Percentiles rank a stretch among this genome's conserved stretches.
phyloP scores from a whole-genome alignment of 2,329 filamentous ascomycete species.

The Epichloe festucae region DNA sequence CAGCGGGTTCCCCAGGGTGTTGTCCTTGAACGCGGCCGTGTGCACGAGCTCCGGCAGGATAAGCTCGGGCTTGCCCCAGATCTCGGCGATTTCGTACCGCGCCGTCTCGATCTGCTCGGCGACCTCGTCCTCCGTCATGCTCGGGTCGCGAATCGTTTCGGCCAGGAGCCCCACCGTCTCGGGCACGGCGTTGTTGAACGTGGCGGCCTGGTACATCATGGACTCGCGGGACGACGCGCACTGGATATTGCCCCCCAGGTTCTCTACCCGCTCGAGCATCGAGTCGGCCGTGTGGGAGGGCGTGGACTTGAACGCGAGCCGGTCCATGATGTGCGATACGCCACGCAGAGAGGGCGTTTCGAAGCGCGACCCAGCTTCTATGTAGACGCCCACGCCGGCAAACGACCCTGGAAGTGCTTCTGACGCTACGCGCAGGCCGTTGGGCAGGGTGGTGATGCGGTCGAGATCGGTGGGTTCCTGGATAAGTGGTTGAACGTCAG shows the following conservation, averaged over 20 bases:
- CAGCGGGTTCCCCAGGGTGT: conserved; percentile 87
- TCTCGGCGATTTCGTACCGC: conserved; percentile 90
- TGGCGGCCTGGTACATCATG: conserved; percentile 97
- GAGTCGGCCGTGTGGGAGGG: conserved; percentile 58
- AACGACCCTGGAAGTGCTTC: conserved; percentile 92
- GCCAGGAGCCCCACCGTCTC: conserved; percentile 73
- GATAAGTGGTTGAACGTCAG: too few species aligned
- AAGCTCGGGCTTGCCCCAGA: conserved; percentile 93
- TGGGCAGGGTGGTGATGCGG: conserved; percentile 74
- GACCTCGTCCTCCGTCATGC: conserved; percentile 78
- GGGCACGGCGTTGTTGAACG: conserved; percentile 86
- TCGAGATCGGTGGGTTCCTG: conserved; percentile 75
- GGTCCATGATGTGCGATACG: conserved; percentile 91
- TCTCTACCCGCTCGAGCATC: conserved; percentile 80
- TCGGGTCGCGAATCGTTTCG: conserved; percentile 81
- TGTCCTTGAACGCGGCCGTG: conserved; percentile 89
- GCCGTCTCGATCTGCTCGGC: conserved; percentile 78
- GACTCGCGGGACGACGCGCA: conserved; percentile 91
- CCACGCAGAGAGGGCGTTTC: conserved; percentile 76
- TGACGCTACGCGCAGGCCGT: conserved; percentile 88
- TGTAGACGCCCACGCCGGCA: conserved; percentile 86
- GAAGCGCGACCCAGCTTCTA: conserved; percentile 89
- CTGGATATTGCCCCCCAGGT: conserved; percentile 92
- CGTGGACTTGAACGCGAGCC: conserved; percentile 88
- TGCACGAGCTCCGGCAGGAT: conserved; percentile 93